Evolutionary conservation across 345 rosid genomes (phyloP), one percentile per base, ranked within the genome.

Genomic region (Eucalyptus paniculata): DNA sequence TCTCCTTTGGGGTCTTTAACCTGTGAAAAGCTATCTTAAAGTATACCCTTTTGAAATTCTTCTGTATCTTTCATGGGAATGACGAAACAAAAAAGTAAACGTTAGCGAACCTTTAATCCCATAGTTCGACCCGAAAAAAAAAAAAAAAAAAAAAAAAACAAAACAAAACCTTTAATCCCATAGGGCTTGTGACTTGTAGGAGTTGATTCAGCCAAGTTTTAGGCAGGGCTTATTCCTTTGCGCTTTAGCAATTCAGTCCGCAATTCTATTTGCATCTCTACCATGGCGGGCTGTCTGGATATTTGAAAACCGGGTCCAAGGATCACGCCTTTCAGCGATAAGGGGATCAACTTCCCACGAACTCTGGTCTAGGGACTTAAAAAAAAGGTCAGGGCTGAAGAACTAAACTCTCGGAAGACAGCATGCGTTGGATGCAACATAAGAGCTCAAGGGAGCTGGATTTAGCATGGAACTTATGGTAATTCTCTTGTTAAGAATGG

Each of bases 401-500:
- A 51, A 51, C 56, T 51, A 51, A 7, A 51, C 56, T 51, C 56
- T 7, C 0, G 23, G 56, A 1, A 51, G 56, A 51, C 23, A 0
- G 51, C 51, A 51, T 51, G 23, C 23, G 23, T 51, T 1, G 56
- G 23, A 51, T 51, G 56, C 56, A 51, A 51, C 56, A 3, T 51
- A 7, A 18, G 56, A 51, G 56, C 56, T 51, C 56, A 18, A 18
- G 9, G 56, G 56, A 7, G 23, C 56, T 7, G 9, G 56, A 51
- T 51, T 51, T 51, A 51, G 56, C 56, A 18, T 65, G 34, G 19
- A 65, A 69, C 19, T 11, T 9, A 69, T 32, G 12, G 24, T 9
- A 69, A 18, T 37, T 37, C 45, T 72, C 44, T 72, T 12, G 45
- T 72, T 0, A 37, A 72, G 45, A 72, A 5, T 37, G 82, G 82